Evolutionary conservation across 495 filamentous ascomycete genomes (phyloP).

Genomic region (Trichoderma orchidacearum): DNA sequence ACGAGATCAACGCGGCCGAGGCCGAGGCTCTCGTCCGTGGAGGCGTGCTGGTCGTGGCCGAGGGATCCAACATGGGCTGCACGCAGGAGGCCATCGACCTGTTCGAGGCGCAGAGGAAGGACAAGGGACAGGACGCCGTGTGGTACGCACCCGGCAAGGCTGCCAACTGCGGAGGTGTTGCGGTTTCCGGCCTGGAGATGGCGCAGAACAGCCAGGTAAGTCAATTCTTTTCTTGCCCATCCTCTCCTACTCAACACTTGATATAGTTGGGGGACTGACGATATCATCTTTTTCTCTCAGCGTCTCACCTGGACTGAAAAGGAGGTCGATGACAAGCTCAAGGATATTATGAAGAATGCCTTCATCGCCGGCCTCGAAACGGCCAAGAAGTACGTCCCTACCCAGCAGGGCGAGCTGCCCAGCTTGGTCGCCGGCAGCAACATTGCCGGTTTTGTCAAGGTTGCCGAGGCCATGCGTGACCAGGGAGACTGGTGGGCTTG

Average conservation of each 20-base stretch:
- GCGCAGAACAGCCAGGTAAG: slow-evolving; percentile 93
- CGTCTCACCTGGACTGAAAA: slow-evolving; percentile 74
- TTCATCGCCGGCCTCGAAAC: slow-evolving; percentile 87
- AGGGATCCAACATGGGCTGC: slow-evolving; percentile 98
- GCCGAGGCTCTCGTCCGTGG: slow-evolving; percentile 63
- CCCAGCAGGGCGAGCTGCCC: slow-evolving; percentile 70
- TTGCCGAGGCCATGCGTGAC: slow-evolving; percentile 85
- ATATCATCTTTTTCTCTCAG: too few species aligned
- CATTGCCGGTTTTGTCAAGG: slow-evolving; percentile 96
- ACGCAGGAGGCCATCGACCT: slow-evolving; percentile 89
- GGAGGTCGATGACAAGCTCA: slow-evolving; percentile 86
- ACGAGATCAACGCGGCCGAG: slow-evolving; percentile 87
- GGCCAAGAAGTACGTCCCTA: slow-evolving; percentile 72
- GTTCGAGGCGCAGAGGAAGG: slow-evolving; percentile 71
- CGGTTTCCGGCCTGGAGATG: slow-evolving; percentile 97
- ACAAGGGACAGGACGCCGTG: slow-evolving; percentile 54
- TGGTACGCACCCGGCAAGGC: slow-evolving; percentile 96
- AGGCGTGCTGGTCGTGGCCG: slow-evolving; percentile 79
- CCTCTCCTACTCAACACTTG: too few species aligned
- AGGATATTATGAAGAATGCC: slow-evolving; percentile 85
- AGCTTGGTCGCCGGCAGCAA: slow-evolving; percentile 86
- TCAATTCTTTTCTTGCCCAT: too few species aligned
- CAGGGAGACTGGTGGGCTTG: slow-evolving; percentile 92
- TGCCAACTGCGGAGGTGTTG: slow-evolving; percentile 94
- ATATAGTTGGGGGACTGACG: too few species aligned